Base-by-base conservation (phyloP, 805 yeast species). In the Candida bentonensis region DNA sequence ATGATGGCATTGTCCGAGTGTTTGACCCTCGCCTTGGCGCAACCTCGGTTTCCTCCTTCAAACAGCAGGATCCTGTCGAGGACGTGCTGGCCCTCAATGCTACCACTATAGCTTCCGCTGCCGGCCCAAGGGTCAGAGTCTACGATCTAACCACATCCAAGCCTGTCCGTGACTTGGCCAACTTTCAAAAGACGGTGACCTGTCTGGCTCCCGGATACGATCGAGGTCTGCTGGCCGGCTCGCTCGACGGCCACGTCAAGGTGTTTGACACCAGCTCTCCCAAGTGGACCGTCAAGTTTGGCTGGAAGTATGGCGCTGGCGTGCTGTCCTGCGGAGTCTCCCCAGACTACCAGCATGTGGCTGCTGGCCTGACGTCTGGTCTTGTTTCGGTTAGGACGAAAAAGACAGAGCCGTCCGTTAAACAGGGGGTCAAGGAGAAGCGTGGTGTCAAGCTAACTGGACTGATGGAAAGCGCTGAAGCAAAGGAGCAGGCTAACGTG, bases 221-320 rank as follows among this genome's bases (percentile, higher is more conserved):
- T 49, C 67, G 76, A 42, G 89, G 92, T n/a, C 67, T 92, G 40
- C 66, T 92, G 23, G 96, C 95, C 2, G 96, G 97, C 15, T 87
- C 96, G 0, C 68, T 92, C 46, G 98, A 92, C 64, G 98, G 98
- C 20, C 98, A 92, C 62, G 95, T 92, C 47, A 92, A 92, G 63
- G 88, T 88, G 40, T 85, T 89, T 60, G 96, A 88, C 61, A 75
- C 84, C 30, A 64, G 73, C 22, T 73, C 80, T 13, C 54, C 62
- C 22, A 44, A 45, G 17, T 88, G 89, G 85, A 82, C 81, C 48
- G 95, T 89, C 48, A 84, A 82, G 60, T 89, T 87, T 59, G 96
- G 96, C 42, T 89, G 97, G 96, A 89, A 88, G 63, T 89, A 83
- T 58, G 95, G 96, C 27, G 86, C 89, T 21, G 94, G 95, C 33